Conservation (phyloP, 1,284 basidiomycete species). For the Xerocomus amazonicus region DNA sequence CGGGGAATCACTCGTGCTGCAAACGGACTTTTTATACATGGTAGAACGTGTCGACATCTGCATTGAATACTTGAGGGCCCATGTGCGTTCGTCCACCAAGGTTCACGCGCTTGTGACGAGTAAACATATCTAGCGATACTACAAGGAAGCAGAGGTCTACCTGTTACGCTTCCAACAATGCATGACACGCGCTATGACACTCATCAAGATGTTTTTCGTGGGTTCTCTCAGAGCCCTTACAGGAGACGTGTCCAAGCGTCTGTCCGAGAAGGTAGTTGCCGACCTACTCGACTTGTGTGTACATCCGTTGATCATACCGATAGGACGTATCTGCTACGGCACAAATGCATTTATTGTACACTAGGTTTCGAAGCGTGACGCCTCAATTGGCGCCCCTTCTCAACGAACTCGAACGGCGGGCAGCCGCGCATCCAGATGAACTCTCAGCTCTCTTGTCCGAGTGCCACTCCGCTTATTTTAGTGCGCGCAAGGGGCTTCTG, state of each 20-base stretch:
- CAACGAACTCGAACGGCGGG: conserved; percentile 79
- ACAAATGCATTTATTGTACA: conserved; percentile 82
- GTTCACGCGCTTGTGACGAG: conserved; percentile 4
- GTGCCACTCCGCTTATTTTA: conserved; percentile 82
- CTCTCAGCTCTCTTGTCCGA: conserved; percentile 74
- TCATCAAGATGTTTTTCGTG: conserved; percentile 93
- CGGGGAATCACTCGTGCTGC: conserved; percentile 83
- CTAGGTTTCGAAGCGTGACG: conserved; percentile 76
- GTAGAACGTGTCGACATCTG: conserved; percentile 90
- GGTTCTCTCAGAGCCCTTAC: conserved; percentile 74
- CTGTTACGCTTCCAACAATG: conserved; percentile 93
- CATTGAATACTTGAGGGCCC: conserved; percentile 80
- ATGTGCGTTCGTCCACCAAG: conserved; percentile 51
- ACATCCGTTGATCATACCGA: conserved; percentile 1
- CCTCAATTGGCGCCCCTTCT: conserved; percentile 72
- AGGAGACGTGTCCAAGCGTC: conserved; percentile 67
- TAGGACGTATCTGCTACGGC: conserved; percentile 82
- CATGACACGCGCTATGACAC: conserved; percentile 91
- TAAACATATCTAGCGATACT: conserved; percentile 62
- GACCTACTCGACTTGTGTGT: background rate
- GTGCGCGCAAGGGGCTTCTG: conserved; percentile 66
- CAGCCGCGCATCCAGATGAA: conserved; percentile 69
- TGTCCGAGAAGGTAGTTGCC: conserved; percentile 64
- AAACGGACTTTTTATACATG: conserved; percentile 90
- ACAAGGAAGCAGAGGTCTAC: conserved; percentile 87